Percentiles rank a stretch among this genome's conserved stretches.
Evolutionary conservation across 2,329 filamentous ascomycete species (phyloP).

Genomic region (Penicillium sp.): DNA sequence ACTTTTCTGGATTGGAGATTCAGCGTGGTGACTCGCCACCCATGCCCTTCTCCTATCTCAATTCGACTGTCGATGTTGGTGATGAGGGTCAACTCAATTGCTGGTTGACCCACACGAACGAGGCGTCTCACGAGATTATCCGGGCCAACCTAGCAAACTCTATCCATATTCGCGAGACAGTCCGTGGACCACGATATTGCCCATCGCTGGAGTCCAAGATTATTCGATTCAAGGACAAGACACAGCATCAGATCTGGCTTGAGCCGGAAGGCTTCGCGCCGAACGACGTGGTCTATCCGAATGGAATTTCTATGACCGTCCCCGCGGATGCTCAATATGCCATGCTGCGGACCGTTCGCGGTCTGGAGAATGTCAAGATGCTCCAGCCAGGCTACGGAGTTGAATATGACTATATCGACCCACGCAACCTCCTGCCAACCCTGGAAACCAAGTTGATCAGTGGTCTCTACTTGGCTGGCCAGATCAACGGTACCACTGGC

Average conservation of each 20-base stretch:
- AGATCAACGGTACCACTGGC: constrained; percentile 97
- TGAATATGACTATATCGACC: constrained; percentile 98
- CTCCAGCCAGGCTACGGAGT: constrained; percentile 95
- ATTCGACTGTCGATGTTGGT: constrained; percentile 71
- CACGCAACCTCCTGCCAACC: constrained; percentile 81
- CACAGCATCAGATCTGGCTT: constrained; percentile 88
- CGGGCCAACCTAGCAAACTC: constrained; percentile 91
- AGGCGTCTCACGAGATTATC: constrained; percentile 78
- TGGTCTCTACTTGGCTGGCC: constrained; percentile 88
- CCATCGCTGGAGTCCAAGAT: constrained; percentile 95
- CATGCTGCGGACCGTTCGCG: constrained; percentile 82
- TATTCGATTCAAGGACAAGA: constrained; percentile 79
- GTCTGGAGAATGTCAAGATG: constrained; percentile 87
- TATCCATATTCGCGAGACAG: constrained; percentile 92
- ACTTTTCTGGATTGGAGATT: constrained; percentile 71
- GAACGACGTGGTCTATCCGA: constrained; percentile 89
- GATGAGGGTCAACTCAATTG: constrained; percentile 78
- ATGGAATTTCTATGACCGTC: constrained; percentile 96
- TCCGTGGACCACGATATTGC: constrained; percentile 93
- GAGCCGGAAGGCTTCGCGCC: constrained; percentile 90
- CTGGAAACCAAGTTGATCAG: constrained; percentile 90
- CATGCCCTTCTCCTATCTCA: constrained; percentile 87
- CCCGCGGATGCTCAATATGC: constrained; percentile 83
- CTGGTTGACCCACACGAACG: constrained; percentile 85
- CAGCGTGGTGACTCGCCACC: constrained; percentile 86